These are phyloP conservation scores for Chlorophyllum brunneum DNA, from an alignment of 768 basidiomycete genomes.

Conservation along the genomic window DNA sequence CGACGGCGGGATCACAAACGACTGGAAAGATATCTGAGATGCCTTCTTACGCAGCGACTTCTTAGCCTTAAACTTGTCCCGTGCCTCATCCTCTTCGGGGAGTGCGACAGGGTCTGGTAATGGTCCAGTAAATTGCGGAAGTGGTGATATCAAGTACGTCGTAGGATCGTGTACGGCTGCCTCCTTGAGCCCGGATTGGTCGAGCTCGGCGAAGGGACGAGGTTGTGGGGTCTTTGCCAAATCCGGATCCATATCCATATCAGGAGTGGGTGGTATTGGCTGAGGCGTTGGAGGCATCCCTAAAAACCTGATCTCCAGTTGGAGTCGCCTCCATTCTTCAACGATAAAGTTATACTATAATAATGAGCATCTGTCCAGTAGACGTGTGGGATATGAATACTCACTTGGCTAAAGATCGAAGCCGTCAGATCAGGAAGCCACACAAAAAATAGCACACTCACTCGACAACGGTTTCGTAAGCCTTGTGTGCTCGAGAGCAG, in stretches of 20 bases:
- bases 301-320: slow-evolving; percentile 24
- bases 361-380: slow-evolving; percentile 6
- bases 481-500: slow-evolving; percentile 41
- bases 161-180: slow-evolving; percentile 30
- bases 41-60: background rate
- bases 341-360: slow-evolving; percentile 31
- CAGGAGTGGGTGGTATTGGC: slow-evolving; percentile 11
- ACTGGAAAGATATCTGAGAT: background rate
- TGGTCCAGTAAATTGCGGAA: slow-evolving; percentile 36
- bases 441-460: slow-evolving; percentile 24
- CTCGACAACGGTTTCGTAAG: slow-evolving; percentile 37
- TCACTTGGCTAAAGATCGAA: slow-evolving; percentile 26
- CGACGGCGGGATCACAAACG: background rate
- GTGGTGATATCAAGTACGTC: slow-evolving; percentile 37
- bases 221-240: slow-evolving; percentile 13
- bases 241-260: slow-evolving; percentile 7
- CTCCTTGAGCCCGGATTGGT: slow-evolving; percentile 29
- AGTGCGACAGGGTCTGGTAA: slow-evolving; percentile 35
- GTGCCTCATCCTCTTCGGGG: slow-evolving; percentile 21
- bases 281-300: slow-evolving; percentile 13
- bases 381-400: slow-evolving; percentile 12
- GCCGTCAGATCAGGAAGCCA: slow-evolving; percentile 11
- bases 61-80: slow-evolving; percentile 16
- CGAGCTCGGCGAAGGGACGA: slow-evolving; percentile 23
- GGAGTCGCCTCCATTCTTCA: slow-evolving; percentile 26